These are phyloP conservation scores for Sugiyamaella neomexicana DNA, from an alignment of 1,139 yeast species.

Conservation along the genomic window DNA sequence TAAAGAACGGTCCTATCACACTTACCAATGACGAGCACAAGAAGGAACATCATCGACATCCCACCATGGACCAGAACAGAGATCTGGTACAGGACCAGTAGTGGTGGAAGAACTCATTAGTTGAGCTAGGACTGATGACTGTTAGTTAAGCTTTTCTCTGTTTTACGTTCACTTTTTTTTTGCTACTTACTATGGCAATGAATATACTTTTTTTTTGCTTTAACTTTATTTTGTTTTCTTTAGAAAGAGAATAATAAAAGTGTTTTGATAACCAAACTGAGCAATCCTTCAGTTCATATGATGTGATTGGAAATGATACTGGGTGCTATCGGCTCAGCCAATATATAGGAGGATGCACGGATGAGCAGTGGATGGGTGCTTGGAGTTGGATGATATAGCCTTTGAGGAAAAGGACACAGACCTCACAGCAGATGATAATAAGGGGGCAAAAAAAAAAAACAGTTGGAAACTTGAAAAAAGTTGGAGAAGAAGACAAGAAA, in stretches of 20 bases:
- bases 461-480: neutral
- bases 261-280: no score
- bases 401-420: no score
- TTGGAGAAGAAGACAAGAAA: neutral
- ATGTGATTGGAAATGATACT: no score
- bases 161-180: neutral
- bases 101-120: slow-evolving; percentile 9
- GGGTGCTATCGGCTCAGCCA: no score
- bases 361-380: no score
- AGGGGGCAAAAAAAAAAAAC: neutral
- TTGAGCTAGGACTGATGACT: neutral
- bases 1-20: neutral
- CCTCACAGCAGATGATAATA: neutral
- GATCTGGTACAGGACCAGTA: neutral
- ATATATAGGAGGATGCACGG: no score
- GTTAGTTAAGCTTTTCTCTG: neutral
- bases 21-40: slow-evolving; percentile 36
- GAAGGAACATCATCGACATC: slow-evolving; percentile 33
- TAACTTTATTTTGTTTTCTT: neutral
- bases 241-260: no score
- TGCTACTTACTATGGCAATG: neutral
- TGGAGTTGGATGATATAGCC: no score
- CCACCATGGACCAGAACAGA: slow-evolving; percentile 34
- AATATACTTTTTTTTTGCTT: neutral
- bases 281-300: no score